Conservation (phyloP, 2,329 filamentous ascomycete species). For the Truncatella angustata region DNA sequence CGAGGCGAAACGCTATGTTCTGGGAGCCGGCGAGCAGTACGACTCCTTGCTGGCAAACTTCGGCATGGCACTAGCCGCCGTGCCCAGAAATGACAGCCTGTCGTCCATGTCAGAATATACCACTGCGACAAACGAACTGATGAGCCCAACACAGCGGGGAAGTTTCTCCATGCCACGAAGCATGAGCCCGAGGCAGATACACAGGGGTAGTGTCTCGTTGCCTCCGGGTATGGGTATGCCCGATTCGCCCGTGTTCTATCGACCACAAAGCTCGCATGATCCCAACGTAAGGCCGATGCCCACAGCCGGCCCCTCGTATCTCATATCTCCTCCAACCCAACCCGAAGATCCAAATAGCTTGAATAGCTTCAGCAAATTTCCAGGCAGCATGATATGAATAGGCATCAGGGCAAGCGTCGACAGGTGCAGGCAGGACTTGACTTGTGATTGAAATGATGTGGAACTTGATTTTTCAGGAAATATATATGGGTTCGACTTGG, state of each 20-base stretch:
- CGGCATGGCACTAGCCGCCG: neutral
- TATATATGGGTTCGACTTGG: no score
- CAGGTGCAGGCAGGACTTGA: no score
- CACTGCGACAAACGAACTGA: slow-evolving; percentile 9
- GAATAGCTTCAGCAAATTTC: no score
- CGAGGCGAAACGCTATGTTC: slow-evolving; percentile 49
- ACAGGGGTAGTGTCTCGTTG: slow-evolving; percentile 14
- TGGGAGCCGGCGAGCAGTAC: slow-evolving; percentile 29
- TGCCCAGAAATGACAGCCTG: slow-evolving; percentile 13
- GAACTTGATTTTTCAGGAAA: no score
- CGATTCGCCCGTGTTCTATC: slow-evolving; percentile 19
- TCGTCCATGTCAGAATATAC: slow-evolving; percentile 18
- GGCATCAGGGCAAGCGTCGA: no score
- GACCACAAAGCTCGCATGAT: neutral
- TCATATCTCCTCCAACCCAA: neutral
- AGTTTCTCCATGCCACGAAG: neutral
- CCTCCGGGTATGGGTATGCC: slow-evolving; percentile 11
- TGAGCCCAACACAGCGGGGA: slow-evolving; percentile 10
- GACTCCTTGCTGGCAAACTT: slow-evolving; percentile 25
- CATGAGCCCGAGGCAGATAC: neutral
- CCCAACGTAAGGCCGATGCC: neutral
- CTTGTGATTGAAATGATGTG: no score
- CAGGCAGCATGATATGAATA: no score
- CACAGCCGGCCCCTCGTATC: neutral
- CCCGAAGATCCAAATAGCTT: no score